phyloP scores from a whole-genome alignment of 208 protist genomes.

The Wallacemonas collosoma region DNA sequence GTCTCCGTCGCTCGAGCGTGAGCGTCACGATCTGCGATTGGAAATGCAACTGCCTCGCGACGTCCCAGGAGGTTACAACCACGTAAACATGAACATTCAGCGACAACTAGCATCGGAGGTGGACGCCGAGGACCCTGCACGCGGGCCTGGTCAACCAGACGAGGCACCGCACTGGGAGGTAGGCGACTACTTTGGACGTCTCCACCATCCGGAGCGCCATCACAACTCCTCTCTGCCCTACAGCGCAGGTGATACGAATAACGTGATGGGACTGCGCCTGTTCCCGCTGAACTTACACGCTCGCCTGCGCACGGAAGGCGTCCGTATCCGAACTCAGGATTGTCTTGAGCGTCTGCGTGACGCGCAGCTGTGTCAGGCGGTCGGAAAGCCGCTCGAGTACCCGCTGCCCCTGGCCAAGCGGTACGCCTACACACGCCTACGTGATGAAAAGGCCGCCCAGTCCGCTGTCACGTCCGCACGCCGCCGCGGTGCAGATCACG shows the following conservation, averaged over 20 bases:
- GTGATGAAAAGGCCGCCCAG: not conserved
- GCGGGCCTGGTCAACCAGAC: not conserved
- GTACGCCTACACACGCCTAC: not conserved
- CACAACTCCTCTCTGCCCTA: constrained; percentile 69
- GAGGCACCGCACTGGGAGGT: constrained; percentile 34
- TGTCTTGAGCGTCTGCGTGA: constrained; percentile 54
- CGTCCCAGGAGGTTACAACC: constrained; percentile 10
- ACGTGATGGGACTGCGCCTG: constrained; percentile 62
- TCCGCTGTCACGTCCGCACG: not conserved
- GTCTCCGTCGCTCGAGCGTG: constrained; percentile 41
- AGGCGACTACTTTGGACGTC: constrained; percentile 34
- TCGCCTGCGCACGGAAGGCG: constrained; percentile 42
- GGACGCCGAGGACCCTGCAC: not conserved
- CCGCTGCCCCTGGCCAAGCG: constrained; percentile 41
- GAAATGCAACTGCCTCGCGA: constrained; percentile 66
- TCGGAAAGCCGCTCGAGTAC: constrained; percentile 41
- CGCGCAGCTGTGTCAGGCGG: constrained; percentile 43
- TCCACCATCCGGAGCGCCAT: constrained; percentile 54
- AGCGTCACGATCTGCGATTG: constrained; percentile 61
- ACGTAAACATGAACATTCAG: constrained; percentile 32
- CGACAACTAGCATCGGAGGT: constrained; percentile 27
- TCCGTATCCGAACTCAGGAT: constrained; percentile 66
- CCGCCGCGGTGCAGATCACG: constrained; percentile 46
- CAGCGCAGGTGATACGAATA: constrained; percentile 49
- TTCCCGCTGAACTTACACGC: constrained; percentile 70